A percentile compares a stretch with the other conserved stretches of the same genome.
Evolutionary conservation across 1,284 basidiomycete genomes (phyloP).

Genomic region (Ustilago loliicola): DNA sequence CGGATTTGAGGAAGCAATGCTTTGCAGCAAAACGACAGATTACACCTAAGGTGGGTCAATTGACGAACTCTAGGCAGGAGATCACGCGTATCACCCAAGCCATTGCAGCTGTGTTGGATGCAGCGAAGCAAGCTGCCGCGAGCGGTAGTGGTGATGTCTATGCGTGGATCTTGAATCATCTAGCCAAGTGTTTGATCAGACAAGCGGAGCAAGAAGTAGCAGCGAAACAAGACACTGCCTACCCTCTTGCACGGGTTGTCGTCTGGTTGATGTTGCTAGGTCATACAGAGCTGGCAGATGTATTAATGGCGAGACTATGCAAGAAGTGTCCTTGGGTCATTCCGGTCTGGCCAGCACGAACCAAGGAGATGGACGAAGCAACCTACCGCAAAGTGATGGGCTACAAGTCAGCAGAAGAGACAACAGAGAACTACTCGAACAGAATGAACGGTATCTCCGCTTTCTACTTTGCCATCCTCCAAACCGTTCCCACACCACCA

Average conservation of each 20-base stretch:
- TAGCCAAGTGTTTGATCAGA: slow-evolving; percentile 87
- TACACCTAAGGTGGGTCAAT: slow-evolving; percentile 89
- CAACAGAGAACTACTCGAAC: slow-evolving; percentile 77
- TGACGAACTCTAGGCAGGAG: slow-evolving; percentile 82
- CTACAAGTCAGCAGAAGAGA: slow-evolving; percentile 74
- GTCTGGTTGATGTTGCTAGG: slow-evolving; percentile 77
- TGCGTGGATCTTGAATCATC: slow-evolving; percentile 83
- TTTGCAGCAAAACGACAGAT: slow-evolving; percentile 82
- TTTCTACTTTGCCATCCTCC: slow-evolving; percentile 86
- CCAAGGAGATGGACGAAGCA: slow-evolving; percentile 71
- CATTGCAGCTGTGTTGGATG: slow-evolving; percentile 75
- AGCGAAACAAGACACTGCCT: slow-evolving; percentile 86
- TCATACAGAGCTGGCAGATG: slow-evolving; percentile 77
- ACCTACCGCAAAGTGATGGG: slow-evolving; percentile 80
- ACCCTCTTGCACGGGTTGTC: slow-evolving; percentile 84
- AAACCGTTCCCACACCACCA: slow-evolving; percentile 66
- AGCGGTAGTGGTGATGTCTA: slow-evolving; percentile 73
- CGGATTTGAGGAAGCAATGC: slow-evolving; percentile 73
- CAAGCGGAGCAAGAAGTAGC: slow-evolving; percentile 96
- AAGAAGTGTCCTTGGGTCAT: slow-evolving; percentile 79
- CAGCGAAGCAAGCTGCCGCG: slow-evolving; percentile 68
- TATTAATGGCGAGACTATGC: slow-evolving; percentile 87
- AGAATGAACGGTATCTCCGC: slow-evolving; percentile 87
- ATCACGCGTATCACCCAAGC: slow-evolving; percentile 81
- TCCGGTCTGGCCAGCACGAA: slow-evolving; percentile 71